phyloP scores from a whole-genome alignment of 345 rosid genomes.

The Odontarrhena argentea region DNA sequence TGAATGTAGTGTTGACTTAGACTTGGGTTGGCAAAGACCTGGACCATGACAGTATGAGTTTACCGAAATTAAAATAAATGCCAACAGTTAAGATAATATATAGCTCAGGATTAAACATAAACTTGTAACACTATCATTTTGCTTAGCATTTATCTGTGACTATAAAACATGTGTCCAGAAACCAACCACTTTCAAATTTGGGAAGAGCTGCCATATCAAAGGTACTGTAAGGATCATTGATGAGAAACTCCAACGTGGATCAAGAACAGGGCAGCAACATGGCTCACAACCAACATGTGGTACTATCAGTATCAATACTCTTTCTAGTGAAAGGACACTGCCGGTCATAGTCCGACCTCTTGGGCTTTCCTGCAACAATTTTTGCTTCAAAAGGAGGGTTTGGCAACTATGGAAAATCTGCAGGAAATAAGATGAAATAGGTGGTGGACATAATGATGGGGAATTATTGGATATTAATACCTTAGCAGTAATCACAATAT shows the following conservation, averaged over 20 bases:
- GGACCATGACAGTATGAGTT: slow-evolving; percentile 39
- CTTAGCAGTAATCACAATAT: slow-evolving; percentile 61
- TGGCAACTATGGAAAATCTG: slow-evolving; percentile 23
- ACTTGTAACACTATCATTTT: not conserved
- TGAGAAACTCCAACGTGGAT: slow-evolving; percentile 71
- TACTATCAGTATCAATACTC: slow-evolving; percentile 53
- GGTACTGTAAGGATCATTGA: slow-evolving; percentile 90
- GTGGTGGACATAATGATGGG: slow-evolving; percentile 27
- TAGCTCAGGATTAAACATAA: slow-evolving; percentile 24
- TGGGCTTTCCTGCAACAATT: slow-evolving; percentile 58
- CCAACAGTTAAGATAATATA: slow-evolving; percentile 6
- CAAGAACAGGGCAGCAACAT: slow-evolving; percentile 66
- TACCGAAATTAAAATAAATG: slow-evolving; percentile 28
- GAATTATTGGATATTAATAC: slow-evolving; percentile 42
- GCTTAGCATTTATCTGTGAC: not conserved
- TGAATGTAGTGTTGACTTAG: slow-evolving; percentile 70
- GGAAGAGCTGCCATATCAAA: slow-evolving; percentile 79
- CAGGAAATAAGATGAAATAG: slow-evolving; percentile 32
- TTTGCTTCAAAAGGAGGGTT: slow-evolving; percentile 23
- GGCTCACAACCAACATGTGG: slow-evolving; percentile 67
- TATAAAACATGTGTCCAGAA: slow-evolving; percentile 21
- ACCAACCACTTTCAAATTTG: slow-evolving; percentile 74
- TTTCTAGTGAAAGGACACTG: slow-evolving; percentile 63
- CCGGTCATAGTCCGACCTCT: slow-evolving; percentile 34
- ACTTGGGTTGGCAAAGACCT: slow-evolving; percentile 72